Conservation (phyloP, 352 stramenopile species). For the Phytophthora pluvialis region DNA sequence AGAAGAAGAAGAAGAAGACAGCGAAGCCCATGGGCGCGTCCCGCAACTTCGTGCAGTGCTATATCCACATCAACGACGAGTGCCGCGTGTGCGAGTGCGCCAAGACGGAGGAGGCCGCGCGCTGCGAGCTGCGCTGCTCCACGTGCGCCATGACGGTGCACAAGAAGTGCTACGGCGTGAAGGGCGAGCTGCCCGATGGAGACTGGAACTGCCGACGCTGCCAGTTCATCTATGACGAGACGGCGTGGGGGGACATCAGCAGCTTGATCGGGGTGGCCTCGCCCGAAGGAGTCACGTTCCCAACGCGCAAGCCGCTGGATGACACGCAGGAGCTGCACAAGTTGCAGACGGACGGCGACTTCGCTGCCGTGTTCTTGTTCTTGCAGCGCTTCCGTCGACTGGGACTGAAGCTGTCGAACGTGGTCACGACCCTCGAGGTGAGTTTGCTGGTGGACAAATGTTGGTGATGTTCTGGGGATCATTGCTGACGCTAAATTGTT, state of each 20-base stretch:
- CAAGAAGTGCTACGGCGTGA: constrained; percentile 71
- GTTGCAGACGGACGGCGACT: constrained; percentile 56
- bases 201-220: constrained; percentile 71
- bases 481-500: background rate
- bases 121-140: constrained; percentile 68
- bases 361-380: constrained; percentile 68
- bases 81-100: constrained; percentile 69
- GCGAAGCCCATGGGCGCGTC: constrained; percentile 10
- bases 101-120: constrained; percentile 52
- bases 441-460: background rate
- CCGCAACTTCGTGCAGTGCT: constrained; percentile 72
- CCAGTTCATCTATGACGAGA: constrained; percentile 53
- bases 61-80: constrained; percentile 71
- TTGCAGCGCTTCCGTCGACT: constrained; percentile 69
- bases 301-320: constrained; percentile 43
- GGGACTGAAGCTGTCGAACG: constrained; percentile 54
- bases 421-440: constrained; percentile 58
- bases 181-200: constrained; percentile 43
- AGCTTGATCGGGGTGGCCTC: constrained; percentile 15
- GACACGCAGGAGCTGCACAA: constrained; percentile 38
- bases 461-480: background rate
- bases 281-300: constrained; percentile 37
- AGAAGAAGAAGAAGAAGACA: constrained; percentile 21
- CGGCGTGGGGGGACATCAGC: constrained; percentile 30
- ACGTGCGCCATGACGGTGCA: constrained; percentile 77